Conservation (phyloP, 2,329 filamentous ascomycete genomes). For the Bipolaris sorokiniana region DNA sequence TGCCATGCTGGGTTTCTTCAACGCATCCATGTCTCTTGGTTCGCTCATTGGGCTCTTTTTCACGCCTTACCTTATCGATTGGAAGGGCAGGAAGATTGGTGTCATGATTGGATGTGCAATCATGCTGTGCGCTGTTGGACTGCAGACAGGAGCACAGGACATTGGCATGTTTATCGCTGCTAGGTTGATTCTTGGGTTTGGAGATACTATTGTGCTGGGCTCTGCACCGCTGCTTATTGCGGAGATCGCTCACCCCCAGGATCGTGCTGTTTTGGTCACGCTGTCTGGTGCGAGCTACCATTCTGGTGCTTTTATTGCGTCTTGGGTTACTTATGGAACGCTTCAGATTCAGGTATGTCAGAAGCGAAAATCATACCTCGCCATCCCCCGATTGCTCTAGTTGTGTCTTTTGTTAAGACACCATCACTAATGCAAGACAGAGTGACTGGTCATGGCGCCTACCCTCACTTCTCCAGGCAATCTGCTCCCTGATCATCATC, state of each 20-base stretch:
- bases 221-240: conserved; percentile 48
- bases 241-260: conserved; percentile 52
- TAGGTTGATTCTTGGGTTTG: conserved; percentile 36
- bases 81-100: conserved; percentile 30
- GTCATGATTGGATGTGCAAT: conserved; percentile 37
- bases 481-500: conserved; percentile 54
- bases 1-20: conserved; percentile 37
- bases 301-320: conserved; percentile 49
- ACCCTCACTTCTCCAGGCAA: conserved; percentile 58
- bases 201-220: conserved; percentile 33
- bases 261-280: conserved; percentile 37
- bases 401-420: neutral
- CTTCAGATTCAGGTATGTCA: conserved; percentile 12
- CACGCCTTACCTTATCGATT: conserved; percentile 32
- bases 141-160: conserved; percentile 34
- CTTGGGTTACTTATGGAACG: conserved; percentile 23
- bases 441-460: conserved; percentile 59
- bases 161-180: conserved; percentile 39
- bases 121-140: conserved; percentile 35
- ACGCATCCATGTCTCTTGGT: conserved; percentile 26
- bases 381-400: neutral
- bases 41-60: conserved; percentile 27
- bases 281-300: conserved; percentile 46
- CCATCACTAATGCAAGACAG: conserved; percentile 1
- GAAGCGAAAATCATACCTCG: neutral